phyloP scores from a whole-genome alignment of 1,284 basidiomycete genomes.

The Pascua guehoae region DNA sequence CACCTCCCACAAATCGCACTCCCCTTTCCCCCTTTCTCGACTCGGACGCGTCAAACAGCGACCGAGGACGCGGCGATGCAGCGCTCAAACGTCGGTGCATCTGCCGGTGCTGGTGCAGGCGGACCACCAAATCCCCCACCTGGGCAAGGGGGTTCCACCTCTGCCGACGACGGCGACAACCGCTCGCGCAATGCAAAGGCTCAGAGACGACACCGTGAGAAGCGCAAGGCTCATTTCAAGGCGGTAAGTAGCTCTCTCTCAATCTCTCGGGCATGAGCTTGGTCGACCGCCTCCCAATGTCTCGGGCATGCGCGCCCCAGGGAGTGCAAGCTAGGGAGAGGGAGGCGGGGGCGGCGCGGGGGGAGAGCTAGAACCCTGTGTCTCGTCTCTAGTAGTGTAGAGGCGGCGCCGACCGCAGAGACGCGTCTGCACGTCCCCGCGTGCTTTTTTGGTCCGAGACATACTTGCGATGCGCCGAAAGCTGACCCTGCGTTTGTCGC shows the following conservation, averaged over 20 bases:
- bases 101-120: background rate
- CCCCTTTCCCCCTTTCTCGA: background rate
- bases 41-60: background rate
- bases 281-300: no score
- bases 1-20: no score
- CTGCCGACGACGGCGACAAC: slow-evolving; percentile 40
- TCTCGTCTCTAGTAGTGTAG: no score
- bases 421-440: no score
- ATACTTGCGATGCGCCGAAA: background rate
- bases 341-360: no score
- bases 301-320: no score
- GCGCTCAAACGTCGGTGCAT: slow-evolving; percentile 1
- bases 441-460: background rate
- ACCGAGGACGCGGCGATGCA: background rate
- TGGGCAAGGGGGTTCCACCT: background rate
- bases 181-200: slow-evolving; percentile 72
- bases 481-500: background rate
- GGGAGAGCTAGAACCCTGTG: no score
- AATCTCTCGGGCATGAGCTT: no score
- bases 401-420: no score
- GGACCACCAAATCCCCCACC: slow-evolving; percentile 4
- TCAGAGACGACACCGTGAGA: slow-evolving; percentile 83
- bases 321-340: no score
- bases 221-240: slow-evolving; percentile 88
- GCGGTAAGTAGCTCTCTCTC: slow-evolving; percentile 56